These are phyloP conservation scores for Saccharomycopsis hybrid DNA, from an alignment of 1,139 yeast species.

Conservation along the genomic window DNA sequence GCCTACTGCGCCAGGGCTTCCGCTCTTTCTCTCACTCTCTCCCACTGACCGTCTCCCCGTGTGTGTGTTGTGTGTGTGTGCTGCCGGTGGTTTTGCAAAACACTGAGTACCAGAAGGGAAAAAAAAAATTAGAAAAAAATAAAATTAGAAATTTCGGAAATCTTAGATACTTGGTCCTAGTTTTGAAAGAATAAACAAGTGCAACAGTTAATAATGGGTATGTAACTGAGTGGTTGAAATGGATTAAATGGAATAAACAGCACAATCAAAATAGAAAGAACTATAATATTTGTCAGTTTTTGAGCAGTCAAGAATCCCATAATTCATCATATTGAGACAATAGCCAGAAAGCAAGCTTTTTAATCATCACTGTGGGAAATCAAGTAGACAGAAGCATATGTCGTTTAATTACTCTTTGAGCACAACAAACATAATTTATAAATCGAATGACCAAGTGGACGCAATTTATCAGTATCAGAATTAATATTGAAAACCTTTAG, in stretches of 20 bases:
- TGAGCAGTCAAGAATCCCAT: neutral
- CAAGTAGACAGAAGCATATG: neutral
- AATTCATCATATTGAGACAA: neutral
- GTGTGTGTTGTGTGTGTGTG: no score
- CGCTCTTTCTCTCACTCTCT: no score
- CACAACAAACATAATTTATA: no score
- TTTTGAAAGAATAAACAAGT: slow-evolving; percentile 1
- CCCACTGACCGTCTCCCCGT: no score
- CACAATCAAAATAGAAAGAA: neutral
- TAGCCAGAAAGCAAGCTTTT: neutral
- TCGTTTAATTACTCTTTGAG: neutral
- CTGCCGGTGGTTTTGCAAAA: no score
- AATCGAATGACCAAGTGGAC: no score
- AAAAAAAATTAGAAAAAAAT: slow-evolving; percentile 5
- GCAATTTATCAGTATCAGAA: no score
- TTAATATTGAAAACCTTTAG: no score
- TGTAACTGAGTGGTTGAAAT: slow-evolving; percentile 2
- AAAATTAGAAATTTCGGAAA: slow-evolving; percentile 1
- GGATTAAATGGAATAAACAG: neutral
- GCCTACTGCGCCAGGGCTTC: no score
- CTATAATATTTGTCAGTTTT: neutral
- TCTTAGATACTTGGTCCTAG: neutral
- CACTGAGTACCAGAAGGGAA: neutral
- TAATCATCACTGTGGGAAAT: neutral
- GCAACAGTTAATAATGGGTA: slow-evolving; percentile 8